A percentile compares a stretch with the other conserved stretches of the same genome.
phyloP scores from a whole-genome alignment of 2,329 filamentous ascomycete genomes.

The Fusarium chuoi region DNA sequence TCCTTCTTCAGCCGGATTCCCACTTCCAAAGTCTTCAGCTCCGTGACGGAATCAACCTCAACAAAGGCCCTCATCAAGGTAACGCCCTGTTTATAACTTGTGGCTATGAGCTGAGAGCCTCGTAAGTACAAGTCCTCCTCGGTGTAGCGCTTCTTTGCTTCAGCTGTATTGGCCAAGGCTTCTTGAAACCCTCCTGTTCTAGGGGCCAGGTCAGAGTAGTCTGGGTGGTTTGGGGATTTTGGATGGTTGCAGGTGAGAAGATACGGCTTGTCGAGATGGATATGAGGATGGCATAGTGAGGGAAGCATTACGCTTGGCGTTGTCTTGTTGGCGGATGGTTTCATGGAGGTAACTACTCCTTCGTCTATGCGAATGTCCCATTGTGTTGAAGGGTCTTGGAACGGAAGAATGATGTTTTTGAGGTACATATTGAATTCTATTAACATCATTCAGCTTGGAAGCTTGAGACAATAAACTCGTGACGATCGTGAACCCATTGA shows the following conservation, averaged over 20 bases:
- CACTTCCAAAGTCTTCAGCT: neutral
- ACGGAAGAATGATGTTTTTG: neutral
- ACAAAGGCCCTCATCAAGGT: neutral
- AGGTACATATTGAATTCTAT: neutral
- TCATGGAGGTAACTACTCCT: slow-evolving; percentile 3
- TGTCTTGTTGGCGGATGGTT: neutral
- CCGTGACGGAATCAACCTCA: slow-evolving; percentile 9
- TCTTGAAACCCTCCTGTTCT: slow-evolving; percentile 3
- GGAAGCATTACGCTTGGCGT: neutral
- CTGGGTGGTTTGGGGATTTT: neutral
- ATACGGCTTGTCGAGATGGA: slow-evolving; percentile 18
- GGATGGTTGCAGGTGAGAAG: slow-evolving; percentile 5
- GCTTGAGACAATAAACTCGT: neutral
- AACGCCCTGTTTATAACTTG: slow-evolving; percentile 8
- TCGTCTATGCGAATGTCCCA: slow-evolving; percentile 5
- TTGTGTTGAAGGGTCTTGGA: neutral
- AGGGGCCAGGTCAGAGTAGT: slow-evolving; percentile 3
- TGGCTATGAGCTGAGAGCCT: slow-evolving; percentile 5
- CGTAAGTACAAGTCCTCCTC: slow-evolving; percentile 12
- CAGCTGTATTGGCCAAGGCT: slow-evolving; percentile 3
- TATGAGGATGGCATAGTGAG: slow-evolving; percentile 18
- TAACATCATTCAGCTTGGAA: too few relatives aligned
- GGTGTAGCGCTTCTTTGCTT: slow-evolving; percentile 24
- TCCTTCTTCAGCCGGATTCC: neutral
- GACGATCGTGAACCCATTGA: neutral